Base-by-base conservation (phyloP, 2,329 filamentous ascomycete species). In the Neophaeococcomyces mojaviensis region DNA sequence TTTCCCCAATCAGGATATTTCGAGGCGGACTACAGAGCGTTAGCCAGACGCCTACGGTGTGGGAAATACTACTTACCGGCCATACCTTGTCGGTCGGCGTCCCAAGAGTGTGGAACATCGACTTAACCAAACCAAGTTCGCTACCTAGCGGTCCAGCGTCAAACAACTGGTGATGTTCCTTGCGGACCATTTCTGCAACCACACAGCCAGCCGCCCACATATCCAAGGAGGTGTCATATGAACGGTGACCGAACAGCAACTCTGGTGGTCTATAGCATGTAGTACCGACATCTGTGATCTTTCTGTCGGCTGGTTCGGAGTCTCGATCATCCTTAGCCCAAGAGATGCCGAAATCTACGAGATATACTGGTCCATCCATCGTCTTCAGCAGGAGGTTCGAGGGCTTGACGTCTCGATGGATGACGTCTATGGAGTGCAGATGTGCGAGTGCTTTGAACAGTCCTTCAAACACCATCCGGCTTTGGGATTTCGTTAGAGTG, bases 381-480 rank as follows among this genome's bases (percentile, higher is more conserved):
- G 82, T 79, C 34, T 75, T 69, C 37, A 95, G 74, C 7, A 96
- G 71, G 30, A 98, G 76, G 44, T 95, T 94, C 0, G 88, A 88
- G 1, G 92, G 92, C 60, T 98, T 98, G 61, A 98, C 71, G 60
- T 98, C 92, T 47, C 92, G 82, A 63, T 98, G 92, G 45, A 98
- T 84, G 48, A 98, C 88, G 6, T 80, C 84, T 19, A 79, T 68
- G 6, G 64, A 56, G 61, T 98, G 92, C 2, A 96, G 71, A 56
- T 85, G 75, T 2, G 68, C 68, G 2, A 98, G 74, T 5, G 79
- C 89, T 3, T 67, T 63, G 59, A 96, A 84, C 5, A 92, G 60
- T 55, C 89, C 81, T 9, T 67, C 65, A 74, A 92, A 63, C 71
- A 78, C 68, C 10, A 64, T 60, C 40, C 64, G 66, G 6, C 61